Evolutionary conservation across 352 stramenopile genomes (phyloP).

Genomic region (Globisporangium splendens): DNA sequence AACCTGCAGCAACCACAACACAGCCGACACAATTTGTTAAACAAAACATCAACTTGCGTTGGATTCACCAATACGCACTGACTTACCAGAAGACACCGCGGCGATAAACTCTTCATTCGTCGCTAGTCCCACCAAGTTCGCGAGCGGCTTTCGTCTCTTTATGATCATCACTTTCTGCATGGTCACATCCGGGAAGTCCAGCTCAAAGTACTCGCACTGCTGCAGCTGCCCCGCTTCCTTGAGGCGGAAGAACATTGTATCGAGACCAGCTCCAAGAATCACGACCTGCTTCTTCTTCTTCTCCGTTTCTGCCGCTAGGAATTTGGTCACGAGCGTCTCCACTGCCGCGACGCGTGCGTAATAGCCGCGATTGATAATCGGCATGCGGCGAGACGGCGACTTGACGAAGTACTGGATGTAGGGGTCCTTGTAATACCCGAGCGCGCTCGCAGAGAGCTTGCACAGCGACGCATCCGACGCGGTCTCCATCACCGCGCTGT

Average conservation of each 20-base stretch:
- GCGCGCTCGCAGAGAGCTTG: conserved; percentile 73
- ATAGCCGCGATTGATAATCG: conserved; percentile 88
- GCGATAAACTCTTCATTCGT: conserved; percentile 42
- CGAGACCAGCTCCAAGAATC: conserved; percentile 73
- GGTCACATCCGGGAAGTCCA: conserved; percentile 81
- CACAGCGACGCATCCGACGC: conserved; percentile 79
- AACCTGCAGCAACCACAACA: conserved; percentile 22
- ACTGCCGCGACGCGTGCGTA: conserved; percentile 78
- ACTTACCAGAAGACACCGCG: conserved; percentile 42
- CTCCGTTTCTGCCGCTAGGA: conserved; percentile 27
- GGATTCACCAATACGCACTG: not conserved
- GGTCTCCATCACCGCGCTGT: conserved; percentile 76
- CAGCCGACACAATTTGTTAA: too few relatives aligned
- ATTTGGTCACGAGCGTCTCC: conserved; percentile 65
- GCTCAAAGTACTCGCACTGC: conserved; percentile 77
- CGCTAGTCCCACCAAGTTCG: conserved; percentile 36
- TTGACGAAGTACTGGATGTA: conserved; percentile 86
- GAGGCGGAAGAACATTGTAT: conserved; percentile 86
- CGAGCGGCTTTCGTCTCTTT: conserved; percentile 58
- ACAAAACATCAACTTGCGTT: not conserved
- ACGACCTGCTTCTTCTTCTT: conserved; percentile 72
- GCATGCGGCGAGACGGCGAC: conserved; percentile 77
- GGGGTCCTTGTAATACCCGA: conserved; percentile 77
- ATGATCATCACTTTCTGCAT: conserved; percentile 80
- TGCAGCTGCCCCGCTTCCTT: conserved; percentile 29